These are phyloP conservation scores for Prosopis cineraria DNA, from an alignment of 306 rosid species.

Conservation along the genomic window DNA sequence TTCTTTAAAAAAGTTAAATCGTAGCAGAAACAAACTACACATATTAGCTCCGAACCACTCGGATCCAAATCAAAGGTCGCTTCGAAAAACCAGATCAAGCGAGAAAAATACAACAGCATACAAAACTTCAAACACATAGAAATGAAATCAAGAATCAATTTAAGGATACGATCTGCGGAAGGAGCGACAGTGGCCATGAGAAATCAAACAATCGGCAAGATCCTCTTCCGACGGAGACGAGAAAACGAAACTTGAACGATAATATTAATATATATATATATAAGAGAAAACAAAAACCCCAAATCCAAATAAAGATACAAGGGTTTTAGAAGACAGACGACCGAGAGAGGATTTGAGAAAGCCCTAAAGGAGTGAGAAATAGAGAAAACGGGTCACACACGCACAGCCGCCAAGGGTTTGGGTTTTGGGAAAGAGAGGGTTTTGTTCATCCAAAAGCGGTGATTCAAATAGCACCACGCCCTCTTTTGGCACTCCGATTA, in stretches of 20 bases:
- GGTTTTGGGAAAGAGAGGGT: constrained; percentile 88
- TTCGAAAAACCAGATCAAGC: constrained; percentile 34
- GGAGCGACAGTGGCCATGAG: constrained; percentile 87
- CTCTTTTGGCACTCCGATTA: constrained; percentile 3
- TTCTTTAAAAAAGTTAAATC: not conserved
- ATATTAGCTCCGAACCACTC: not conserved
- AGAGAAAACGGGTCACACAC: constrained; percentile 56
- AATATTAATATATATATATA: not conserved
- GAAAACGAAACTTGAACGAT: not conserved
- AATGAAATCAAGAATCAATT: not conserved
- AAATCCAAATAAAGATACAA: not conserved
- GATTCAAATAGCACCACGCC: constrained; percentile 98
- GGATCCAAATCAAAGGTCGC: constrained; percentile 33
- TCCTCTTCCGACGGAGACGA: constrained; percentile 35
- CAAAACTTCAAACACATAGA: not conserved
- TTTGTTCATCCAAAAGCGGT: constrained; percentile 77
- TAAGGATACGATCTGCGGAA: constrained; percentile 94
- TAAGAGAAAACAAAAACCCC: not conserved
- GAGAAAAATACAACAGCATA: not conserved
- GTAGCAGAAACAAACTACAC: not conserved
- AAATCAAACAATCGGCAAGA: constrained; percentile 40
- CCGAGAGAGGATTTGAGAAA: constrained; percentile 37
- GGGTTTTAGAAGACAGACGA: constrained; percentile 15
- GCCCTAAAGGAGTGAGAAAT: constrained; percentile 43
- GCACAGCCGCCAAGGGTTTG: constrained; percentile 99